phyloP scores from a whole-genome alignment of 371 early-diverging fungal species.

The Rhizomucor miehei region DNA sequence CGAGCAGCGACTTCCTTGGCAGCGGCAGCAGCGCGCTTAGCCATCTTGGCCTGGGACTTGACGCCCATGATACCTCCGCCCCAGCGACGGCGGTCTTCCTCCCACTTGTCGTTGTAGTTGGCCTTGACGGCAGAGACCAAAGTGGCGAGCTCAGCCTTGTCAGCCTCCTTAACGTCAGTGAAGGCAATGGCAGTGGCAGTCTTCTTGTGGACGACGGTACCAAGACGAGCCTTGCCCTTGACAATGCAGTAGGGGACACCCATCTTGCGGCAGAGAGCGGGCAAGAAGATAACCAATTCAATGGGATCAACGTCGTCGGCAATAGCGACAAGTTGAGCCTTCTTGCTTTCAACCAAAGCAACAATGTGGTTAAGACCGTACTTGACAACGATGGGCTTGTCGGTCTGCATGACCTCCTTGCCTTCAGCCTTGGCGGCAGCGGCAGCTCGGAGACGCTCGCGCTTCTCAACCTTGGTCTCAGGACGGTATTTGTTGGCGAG shows the following conservation, averaged over 20 bases:
- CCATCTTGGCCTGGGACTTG: slow-evolving; percentile 84
- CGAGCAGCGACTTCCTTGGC: slow-evolving; percentile 65
- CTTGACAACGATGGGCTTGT: slow-evolving; percentile 97
- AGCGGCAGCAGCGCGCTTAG: slow-evolving; percentile 74
- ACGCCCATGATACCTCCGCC: slow-evolving; percentile 97
- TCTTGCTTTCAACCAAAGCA: slow-evolving; percentile 97
- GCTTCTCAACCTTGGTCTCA: slow-evolving; percentile 97
- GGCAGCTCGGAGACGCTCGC: slow-evolving; percentile 83
- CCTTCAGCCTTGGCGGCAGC: slow-evolving; percentile 84
- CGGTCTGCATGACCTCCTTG: slow-evolving; percentile 83
- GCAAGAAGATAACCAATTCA: slow-evolving; percentile 98
- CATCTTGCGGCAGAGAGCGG: slow-evolving; percentile 99
- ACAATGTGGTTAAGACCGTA: slow-evolving; percentile 99
- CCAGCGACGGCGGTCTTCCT: slow-evolving; percentile 90
- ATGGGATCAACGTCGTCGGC: slow-evolving; percentile 99
- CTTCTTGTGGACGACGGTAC: slow-evolving; percentile 99
- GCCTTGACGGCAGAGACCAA: slow-evolving; percentile 90
- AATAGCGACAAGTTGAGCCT: slow-evolving; percentile 98
- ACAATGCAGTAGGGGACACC: slow-evolving; percentile 99
- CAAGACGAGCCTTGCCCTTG: slow-evolving; percentile 97
- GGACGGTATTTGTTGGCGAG: slow-evolving; percentile 98
- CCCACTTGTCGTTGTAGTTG: slow-evolving; percentile 92
- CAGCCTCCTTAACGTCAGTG: slow-evolving; percentile 93
- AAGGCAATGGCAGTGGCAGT: slow-evolving; percentile 96
- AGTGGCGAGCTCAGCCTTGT: slow-evolving; percentile 89